phyloP scores from a whole-genome alignment of 2,329 filamentous ascomycete genomes.

The Colletotrichum horii region DNA sequence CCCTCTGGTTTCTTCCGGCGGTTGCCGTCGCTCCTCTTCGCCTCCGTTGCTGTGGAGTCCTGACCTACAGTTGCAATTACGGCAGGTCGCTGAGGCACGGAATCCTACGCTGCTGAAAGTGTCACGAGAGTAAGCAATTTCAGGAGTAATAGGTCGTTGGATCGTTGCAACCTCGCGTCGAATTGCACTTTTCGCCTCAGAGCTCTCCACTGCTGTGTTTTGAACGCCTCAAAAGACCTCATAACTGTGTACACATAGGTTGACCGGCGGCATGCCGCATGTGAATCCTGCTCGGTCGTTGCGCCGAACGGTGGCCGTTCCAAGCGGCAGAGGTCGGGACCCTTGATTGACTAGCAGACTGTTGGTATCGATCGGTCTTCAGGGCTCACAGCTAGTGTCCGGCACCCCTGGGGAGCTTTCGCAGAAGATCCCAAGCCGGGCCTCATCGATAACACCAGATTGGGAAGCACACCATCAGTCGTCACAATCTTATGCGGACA shows the following conservation, averaged over 20 bases:
- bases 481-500: slow-evolving; percentile 6
- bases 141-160: background rate
- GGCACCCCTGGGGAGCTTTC: slow-evolving; percentile 6
- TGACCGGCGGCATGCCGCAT: background rate
- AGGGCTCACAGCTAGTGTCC: slow-evolving; percentile 9
- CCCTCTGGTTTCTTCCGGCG: background rate
- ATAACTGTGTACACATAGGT: background rate
- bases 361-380: background rate
- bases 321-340: background rate
- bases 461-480: slow-evolving; percentile 3
- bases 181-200: background rate
- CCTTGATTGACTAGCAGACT: background rate
- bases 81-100: slow-evolving; percentile 1
- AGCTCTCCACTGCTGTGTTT: background rate
- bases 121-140: background rate
- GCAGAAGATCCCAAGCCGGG: background rate
- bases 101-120: slow-evolving; percentile 11
- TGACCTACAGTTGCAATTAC: background rate
- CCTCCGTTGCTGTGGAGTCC: background rate
- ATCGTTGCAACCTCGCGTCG: background rate
- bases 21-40: background rate
- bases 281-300: background rate
- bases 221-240: background rate
- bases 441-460: background rate
- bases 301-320: background rate